Conservation (phyloP, 768 basidiomycete genomes). For the Agrocybe praecox region DNA sequence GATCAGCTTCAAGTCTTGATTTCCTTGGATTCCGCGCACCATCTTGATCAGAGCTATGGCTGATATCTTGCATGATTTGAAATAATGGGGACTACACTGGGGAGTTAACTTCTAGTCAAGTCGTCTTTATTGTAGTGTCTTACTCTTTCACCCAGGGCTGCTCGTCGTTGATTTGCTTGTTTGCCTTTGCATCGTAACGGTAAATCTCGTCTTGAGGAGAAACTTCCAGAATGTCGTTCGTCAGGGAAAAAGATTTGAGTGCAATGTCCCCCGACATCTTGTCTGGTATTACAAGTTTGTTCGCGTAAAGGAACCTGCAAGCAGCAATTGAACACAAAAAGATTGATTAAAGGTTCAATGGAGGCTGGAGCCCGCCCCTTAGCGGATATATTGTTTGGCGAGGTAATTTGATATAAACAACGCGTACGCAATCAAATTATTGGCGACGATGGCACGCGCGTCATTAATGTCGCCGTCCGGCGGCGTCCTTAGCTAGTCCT, state of each 20-base stretch:
- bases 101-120: neutral
- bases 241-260: conserved; percentile 71
- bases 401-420: too few relatives aligned
- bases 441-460: too few relatives aligned
- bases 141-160: conserved; percentile 90
- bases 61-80: conserved; percentile 92
- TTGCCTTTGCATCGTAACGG: conserved; percentile 69
- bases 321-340: too few relatives aligned
- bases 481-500: too few relatives aligned
- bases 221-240: conserved; percentile 71
- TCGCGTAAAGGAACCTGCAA: too few relatives aligned
- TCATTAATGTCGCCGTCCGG: too few relatives aligned
- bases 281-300: neutral
- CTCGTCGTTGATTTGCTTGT: conserved; percentile 65
- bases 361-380: too few relatives aligned
- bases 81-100: conserved; percentile 68
- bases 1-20: neutral
- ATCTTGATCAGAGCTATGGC: conserved; percentile 97
- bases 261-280: conserved; percentile 55
- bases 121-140: conserved; percentile 18
- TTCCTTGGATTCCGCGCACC: conserved; percentile 37
- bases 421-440: too few relatives aligned
- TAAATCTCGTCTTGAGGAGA: conserved; percentile 82
- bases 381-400: too few relatives aligned
- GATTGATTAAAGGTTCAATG: too few relatives aligned